These are phyloP conservation scores for Jacaranda copaia DNA, from an alignment of 257 asterid genomes.

Conservation along the genomic window DNA sequence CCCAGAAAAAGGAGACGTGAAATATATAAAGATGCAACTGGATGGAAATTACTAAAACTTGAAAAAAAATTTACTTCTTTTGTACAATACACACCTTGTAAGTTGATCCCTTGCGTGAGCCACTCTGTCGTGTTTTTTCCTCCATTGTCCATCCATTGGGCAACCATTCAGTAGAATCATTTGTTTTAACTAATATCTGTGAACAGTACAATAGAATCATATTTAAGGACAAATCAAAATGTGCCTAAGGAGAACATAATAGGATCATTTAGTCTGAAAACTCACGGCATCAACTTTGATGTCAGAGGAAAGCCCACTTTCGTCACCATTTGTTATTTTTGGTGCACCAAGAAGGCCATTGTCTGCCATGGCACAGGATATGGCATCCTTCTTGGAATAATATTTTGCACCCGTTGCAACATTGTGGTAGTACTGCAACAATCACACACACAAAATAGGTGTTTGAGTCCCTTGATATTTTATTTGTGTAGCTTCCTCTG, in stretches of 20 bases:
- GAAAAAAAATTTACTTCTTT: not conserved
- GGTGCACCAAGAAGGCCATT: constrained; percentile 40
- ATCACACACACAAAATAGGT: constrained; percentile 24
- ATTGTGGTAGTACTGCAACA: constrained; percentile 58
- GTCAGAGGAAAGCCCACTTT: constrained; percentile 34
- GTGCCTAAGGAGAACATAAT: constrained; percentile 1
- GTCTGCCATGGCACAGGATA: constrained; percentile 31
- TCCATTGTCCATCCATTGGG: constrained; percentile 70
- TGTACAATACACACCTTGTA: constrained; percentile 59
- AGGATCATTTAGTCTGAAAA: constrained; percentile 20
- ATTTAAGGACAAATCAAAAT: constrained; percentile 4
- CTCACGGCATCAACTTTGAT: constrained; percentile 46
- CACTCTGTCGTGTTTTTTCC: constrained; percentile 42
- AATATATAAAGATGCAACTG: constrained; percentile 25
- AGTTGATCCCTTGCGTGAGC: constrained; percentile 42
- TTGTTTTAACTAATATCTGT: constrained; percentile 43
- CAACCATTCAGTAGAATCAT: constrained; percentile 55
- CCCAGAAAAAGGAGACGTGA: not conserved
- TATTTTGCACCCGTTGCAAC: constrained; percentile 53
- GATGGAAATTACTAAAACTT: constrained; percentile 5
- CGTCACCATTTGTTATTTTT: constrained; percentile 29
- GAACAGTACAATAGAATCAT: constrained; percentile 19
- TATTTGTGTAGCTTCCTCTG: not conserved
- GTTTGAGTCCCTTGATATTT: not conserved
- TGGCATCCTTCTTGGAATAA: constrained; percentile 56